Conservation (phyloP, 2,329 filamentous ascomycete genomes). For the Aspergillus brunneoviolaceus region DNA sequence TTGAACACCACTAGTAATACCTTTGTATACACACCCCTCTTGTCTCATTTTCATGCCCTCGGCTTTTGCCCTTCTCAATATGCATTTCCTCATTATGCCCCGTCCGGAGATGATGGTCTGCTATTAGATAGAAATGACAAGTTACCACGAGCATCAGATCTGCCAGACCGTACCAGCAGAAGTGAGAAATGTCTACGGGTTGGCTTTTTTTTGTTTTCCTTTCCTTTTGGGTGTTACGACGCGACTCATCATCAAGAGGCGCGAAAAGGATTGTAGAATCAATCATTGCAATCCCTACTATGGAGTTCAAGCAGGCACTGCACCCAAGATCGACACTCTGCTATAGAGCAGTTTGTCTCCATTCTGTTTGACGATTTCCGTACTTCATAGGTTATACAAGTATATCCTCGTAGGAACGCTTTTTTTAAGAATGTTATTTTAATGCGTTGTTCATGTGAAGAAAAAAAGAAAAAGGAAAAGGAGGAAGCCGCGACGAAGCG, state of each 20-base stretch:
- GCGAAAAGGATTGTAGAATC: constrained; percentile 49
- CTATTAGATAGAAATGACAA: constrained; percentile 3
- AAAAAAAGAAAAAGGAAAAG: constrained; percentile 35
- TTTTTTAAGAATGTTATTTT: constrained; percentile 54
- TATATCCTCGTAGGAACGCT: constrained; percentile 57
- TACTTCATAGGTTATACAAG: constrained; percentile 51
- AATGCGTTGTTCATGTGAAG: constrained; percentile 59
- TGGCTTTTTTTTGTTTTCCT: too few relatives aligned
- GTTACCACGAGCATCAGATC: neutral
- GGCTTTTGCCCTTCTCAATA: neutral
- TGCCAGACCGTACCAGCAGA: neutral
- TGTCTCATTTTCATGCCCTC: neutral
- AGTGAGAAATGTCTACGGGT: neutral
- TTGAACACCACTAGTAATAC: neutral
- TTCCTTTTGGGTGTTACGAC: neutral
- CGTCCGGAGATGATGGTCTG: constrained; percentile 8
- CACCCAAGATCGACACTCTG: constrained; percentile 57
- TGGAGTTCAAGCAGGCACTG: constrained; percentile 50
- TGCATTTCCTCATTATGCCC: neutral
- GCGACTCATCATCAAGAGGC: neutral
- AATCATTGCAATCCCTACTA: constrained; percentile 59
- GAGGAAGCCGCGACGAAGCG: constrained; percentile 12
- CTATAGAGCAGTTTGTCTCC: constrained; percentile 46
- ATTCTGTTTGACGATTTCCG: constrained; percentile 60
- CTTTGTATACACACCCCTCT: constrained; percentile 1